These are phyloP conservation scores for Mortierella sp. DNA, from an alignment of 371 early-diverging fungal species.

Conservation along the genomic window DNA sequence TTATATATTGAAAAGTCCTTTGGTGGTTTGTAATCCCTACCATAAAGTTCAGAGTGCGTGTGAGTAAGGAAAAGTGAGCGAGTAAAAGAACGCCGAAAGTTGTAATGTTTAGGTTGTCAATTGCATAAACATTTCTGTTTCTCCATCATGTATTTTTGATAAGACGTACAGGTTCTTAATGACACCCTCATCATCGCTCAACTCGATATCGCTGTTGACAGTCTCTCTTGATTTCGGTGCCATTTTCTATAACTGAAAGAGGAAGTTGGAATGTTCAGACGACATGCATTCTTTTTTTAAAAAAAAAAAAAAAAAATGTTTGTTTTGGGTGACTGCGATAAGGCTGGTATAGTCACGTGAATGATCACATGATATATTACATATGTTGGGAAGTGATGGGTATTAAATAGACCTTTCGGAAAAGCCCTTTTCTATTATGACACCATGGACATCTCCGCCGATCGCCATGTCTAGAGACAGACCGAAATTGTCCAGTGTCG, in stretches of 20 bases:
- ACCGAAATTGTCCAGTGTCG: too few relatives aligned
- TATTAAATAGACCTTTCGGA: too few relatives aligned
- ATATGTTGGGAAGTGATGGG: too few relatives aligned
- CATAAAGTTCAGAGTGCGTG: neutral
- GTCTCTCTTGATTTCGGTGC: conserved; percentile 41
- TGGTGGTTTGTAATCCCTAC: conserved; percentile 54
- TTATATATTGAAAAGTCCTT: conserved; percentile 41
- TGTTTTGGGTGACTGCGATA: conserved; percentile 1
- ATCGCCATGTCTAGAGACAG: too few relatives aligned
- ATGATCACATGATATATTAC: neutral
- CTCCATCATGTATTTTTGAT: neutral
- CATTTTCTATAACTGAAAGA: conserved; percentile 17
- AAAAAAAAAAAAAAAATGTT: neutral
- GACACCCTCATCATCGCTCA: conserved; percentile 42
- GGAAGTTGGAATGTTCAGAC: neutral
- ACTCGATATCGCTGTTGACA: conserved; percentile 43
- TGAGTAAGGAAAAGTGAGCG: neutral
- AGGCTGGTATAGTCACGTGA: neutral
- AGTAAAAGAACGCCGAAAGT: neutral
- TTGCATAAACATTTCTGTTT: neutral
- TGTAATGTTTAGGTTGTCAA: neutral
- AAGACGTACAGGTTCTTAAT: conserved; percentile 49
- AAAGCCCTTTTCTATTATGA: too few relatives aligned
- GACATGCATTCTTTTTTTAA: too few relatives aligned
- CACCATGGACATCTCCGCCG: too few relatives aligned